Evolutionary conservation across 2,329 filamentous ascomycete species (phyloP).

Genomic region (Penicillium olsonii): DNA sequence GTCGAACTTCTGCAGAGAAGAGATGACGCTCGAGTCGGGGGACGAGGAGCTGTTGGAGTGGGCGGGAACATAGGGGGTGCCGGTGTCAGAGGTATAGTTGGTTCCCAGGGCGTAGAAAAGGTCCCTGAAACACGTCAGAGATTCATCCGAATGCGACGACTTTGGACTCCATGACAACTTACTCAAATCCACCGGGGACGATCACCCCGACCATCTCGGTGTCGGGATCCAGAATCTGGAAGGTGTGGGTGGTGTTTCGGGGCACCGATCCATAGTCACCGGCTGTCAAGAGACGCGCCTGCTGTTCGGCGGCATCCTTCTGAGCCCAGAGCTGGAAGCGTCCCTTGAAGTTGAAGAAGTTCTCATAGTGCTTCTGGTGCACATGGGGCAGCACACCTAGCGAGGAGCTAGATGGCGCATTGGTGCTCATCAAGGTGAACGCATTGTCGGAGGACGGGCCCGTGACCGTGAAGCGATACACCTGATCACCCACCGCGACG

Average conservation of each 20-base stretch:
- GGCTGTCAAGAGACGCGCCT: conserved; percentile 43
- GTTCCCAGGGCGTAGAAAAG: conserved; percentile 46
- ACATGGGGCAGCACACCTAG: conserved; percentile 49
- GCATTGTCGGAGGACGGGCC: conserved; percentile 48
- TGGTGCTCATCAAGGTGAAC: conserved; percentile 50
- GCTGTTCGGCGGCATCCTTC: conserved; percentile 34
- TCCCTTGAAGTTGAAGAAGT: conserved; percentile 50
- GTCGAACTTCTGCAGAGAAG: conserved; percentile 43
- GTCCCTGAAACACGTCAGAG: conserved; percentile 20
- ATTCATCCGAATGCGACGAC: too few species aligned
- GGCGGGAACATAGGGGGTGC: conserved; percentile 41
- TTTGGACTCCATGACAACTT: too few species aligned
- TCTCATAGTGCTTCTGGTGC: conserved; percentile 49
- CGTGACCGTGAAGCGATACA: conserved; percentile 48
- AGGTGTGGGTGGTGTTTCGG: conserved; percentile 50
- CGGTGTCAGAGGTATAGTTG: conserved; percentile 38
- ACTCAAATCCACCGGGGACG: conserved; percentile 52
- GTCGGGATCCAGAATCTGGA: conserved; percentile 51
- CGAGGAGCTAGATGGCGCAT: conserved; percentile 37
- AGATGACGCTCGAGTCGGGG: conserved; percentile 35
- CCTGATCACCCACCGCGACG: conserved; percentile 38
- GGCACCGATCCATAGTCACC: conserved; percentile 52
- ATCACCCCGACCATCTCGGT: conserved; percentile 51
- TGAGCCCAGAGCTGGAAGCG: conserved; percentile 50
- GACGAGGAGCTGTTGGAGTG: conserved; percentile 30